Evolutionary conservation across 2,329 filamentous ascomycete genomes (phyloP).

Genomic region (Aspergillus aculeatus): DNA sequence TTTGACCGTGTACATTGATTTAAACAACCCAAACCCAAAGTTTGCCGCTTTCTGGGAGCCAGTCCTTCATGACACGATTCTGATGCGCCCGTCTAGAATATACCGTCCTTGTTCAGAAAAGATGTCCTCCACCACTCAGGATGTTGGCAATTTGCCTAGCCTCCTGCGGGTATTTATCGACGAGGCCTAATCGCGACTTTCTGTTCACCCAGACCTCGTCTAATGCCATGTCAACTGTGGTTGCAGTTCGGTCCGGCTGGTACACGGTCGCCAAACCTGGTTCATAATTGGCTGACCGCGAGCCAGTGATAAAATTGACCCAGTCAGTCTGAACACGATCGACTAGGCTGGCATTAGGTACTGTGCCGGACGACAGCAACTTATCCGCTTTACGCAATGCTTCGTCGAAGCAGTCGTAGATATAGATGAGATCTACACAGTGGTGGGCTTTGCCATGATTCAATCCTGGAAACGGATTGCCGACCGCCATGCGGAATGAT

Average conservation of each 20-base stretch:
- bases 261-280: not conserved
- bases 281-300: not conserved
- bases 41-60: not conserved
- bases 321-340: not conserved
- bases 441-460: not conserved
- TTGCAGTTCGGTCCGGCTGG: not conserved
- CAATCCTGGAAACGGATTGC: not conserved
- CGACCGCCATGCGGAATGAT: conserved; percentile 3
- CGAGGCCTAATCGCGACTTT: not conserved
- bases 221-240: not conserved
- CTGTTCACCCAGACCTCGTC: not conserved
- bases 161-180: not conserved
- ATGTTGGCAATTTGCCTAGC: not conserved
- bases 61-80: too few species aligned
- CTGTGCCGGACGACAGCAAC: not conserved
- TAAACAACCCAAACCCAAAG: not conserved
- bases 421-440: conserved; percentile 3
- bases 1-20: too few species aligned
- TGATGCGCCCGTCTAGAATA: too few species aligned
- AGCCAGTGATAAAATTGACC: conserved; percentile 1
- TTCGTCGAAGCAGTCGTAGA: not conserved
- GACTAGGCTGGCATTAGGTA: not conserved
- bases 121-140: not conserved
- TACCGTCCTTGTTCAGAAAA: not conserved
- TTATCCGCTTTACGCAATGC: not conserved